Base-by-base conservation (phyloP, 768 basidiomycete species). In the Auricularia auricula-judae region DNA sequence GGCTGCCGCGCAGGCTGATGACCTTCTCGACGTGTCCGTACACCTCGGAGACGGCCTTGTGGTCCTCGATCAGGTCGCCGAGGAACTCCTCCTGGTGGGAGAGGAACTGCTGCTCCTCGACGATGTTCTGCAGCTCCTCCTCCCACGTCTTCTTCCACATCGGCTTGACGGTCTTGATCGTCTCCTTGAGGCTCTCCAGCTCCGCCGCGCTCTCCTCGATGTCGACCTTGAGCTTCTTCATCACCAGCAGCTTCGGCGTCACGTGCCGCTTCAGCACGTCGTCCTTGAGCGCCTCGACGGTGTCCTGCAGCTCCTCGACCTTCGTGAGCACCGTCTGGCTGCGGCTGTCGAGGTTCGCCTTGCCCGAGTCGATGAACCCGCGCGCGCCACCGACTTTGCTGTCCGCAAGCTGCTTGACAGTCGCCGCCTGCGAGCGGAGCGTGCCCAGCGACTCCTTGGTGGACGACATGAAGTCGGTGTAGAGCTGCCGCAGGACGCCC, bases 91-190 rank as follows among this genome's bases (percentile, higher is more conserved):
- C 91, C 74, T 98, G 95, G 71, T 97, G 91, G 7, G 84, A 85
- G 66, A 98, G 77, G 78, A 97, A 90, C 69, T 94, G 91, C 73
- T 99, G 95, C 74, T 99, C 96, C 73, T 97, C 94, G 65, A 98
- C 89, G 64, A 99, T 94, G 68, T 93, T 92, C 79, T 93, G 89
- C 72, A 99, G 74, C 77, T 99, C 96, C 72, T 92, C 87, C 71
- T 91, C 90, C 96, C 96, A 99, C 21, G 94, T 98, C 82, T 95
- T 93, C 80, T 95, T 91, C 96, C 96, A 99, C 83, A 91, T 92
- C 53, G 96, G 93, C 71, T 89, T 93, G 71, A 95, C 83, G 11
- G 91, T 89, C 69, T 86, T 84, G 68, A 98, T 89, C 74, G 96
- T 92, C 69, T 87, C 85, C 70, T 84, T 84, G 65, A 98, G 78